Percentiles rank a stretch among this genome's conserved stretches.
Conservation (phyloP, 805 yeast species). For the Nadsonia fulvescens region DNA sequence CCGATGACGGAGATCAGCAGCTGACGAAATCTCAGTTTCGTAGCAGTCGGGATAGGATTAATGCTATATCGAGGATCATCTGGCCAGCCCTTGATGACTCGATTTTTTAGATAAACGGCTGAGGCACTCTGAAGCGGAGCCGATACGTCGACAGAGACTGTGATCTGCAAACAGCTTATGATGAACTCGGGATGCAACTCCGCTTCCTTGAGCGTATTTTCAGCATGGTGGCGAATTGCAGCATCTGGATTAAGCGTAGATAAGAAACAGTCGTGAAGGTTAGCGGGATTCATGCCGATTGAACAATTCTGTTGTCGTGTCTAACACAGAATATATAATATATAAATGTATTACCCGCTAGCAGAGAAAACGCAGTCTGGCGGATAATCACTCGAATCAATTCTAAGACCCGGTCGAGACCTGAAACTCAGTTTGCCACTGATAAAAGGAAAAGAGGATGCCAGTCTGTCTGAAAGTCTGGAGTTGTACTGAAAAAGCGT, state of each 20-base stretch:
- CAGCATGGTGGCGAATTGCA: constrained; percentile 47
- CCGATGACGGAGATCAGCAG: constrained; percentile 17
- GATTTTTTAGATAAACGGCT: constrained; percentile 70
- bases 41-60: constrained; percentile 36
- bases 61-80: too few species aligned
- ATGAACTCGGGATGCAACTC: constrained; percentile 52
- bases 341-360: not conserved
- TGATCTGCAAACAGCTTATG: constrained; percentile 66
- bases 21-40: too few species aligned
- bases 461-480: too few species aligned
- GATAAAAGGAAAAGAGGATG: too few species aligned
- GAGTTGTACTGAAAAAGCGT: too few species aligned
- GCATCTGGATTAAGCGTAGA: constrained; percentile 62
- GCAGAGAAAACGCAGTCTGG: too few species aligned
- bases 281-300: not conserved
- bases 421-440: too few species aligned
- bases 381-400: too few species aligned
- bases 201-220: constrained; percentile 38
- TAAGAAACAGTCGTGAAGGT: constrained; percentile 53
- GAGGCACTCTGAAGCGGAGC: constrained; percentile 47
- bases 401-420: too few species aligned
- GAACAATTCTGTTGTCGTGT: not conserved
- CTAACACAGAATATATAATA: not conserved
- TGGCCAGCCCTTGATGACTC: constrained; percentile 54
- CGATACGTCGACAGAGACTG: constrained; percentile 33